Percentiles rank a stretch among this genome's conserved stretches.
These are phyloP conservation scores for Apiospora sp. DNA, from an alignment of 2,329 filamentous ascomycete genomes.

Conservation along the genomic window DNA sequence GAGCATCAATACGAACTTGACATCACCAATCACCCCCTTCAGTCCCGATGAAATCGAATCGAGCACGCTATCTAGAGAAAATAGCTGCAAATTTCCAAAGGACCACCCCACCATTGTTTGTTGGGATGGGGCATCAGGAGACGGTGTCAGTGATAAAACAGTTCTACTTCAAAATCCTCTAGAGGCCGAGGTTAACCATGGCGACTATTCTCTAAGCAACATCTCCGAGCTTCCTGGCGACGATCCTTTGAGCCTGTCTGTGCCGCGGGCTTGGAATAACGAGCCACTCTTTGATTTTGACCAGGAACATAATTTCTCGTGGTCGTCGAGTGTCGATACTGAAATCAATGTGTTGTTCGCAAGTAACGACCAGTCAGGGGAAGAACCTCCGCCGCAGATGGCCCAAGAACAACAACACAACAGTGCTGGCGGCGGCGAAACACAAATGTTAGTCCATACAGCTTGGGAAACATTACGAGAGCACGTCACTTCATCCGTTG, in stretches of 20 bases:
- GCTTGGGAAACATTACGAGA: conserved; percentile 55
- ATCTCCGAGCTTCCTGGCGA: conserved; percentile 55
- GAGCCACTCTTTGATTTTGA: conserved; percentile 48
- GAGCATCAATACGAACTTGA: conserved; percentile 52
- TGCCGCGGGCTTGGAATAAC: conserved; percentile 42
- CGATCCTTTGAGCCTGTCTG: conserved; percentile 44
- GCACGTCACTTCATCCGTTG: conserved; percentile 54
- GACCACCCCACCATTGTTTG: conserved; percentile 30
- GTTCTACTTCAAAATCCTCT: neutral
- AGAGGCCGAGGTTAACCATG: neutral
- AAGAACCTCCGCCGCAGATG: conserved; percentile 32
- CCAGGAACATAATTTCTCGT: conserved; percentile 42
- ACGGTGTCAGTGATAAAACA: conserved; percentile 16
- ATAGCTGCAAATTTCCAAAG: conserved; percentile 35
- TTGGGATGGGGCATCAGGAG: neutral
- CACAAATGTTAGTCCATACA: conserved; percentile 50
- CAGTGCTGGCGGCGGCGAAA: conserved; percentile 40
- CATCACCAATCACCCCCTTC: conserved; percentile 53
- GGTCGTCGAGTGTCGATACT: conserved; percentile 43
- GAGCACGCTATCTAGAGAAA: conserved; percentile 30
- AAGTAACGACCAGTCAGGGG: conserved; percentile 36
- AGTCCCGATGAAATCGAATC: conserved; percentile 42
- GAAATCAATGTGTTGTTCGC: conserved; percentile 48
- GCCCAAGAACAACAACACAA: neutral
- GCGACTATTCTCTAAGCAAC: conserved; percentile 37